A percentile compares a stretch with the other conserved stretches of the same genome.
phyloP scores from a whole-genome alignment of 164 flowering plant genomes.

The Liquidambar formosana region DNA sequence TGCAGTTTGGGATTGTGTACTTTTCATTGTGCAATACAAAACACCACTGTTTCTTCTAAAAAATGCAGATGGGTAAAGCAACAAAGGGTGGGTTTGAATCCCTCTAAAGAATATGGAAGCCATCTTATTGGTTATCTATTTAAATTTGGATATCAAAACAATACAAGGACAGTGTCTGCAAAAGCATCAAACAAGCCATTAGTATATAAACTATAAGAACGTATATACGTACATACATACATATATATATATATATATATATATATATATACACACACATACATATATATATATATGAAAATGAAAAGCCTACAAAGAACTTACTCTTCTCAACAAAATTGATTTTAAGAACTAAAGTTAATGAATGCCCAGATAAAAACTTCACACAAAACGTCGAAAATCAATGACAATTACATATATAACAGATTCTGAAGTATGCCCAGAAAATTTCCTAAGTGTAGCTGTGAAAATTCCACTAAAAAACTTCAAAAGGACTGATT shows the following conservation, averaged over 20 bases:
- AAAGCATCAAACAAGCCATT: slow-evolving; percentile 1
- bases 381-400: neutral
- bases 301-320: too few species aligned
- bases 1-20: slow-evolving; percentile 38
- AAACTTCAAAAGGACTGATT: neutral
- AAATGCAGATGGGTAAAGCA: slow-evolving; percentile 36
- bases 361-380: neutral
- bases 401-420: neutral
- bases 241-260: slow-evolving; percentile 4
- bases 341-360: neutral
- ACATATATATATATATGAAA: too few species aligned
- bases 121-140: slow-evolving; percentile 29
- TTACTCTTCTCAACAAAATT: neutral
- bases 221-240: neutral
- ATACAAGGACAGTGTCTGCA: neutral
- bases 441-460: neutral
- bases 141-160: slow-evolving; percentile 5
- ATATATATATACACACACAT: too few species aligned
- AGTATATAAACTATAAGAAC: neutral
- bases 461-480: neutral
- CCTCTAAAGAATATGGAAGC: slow-evolving; percentile 61
- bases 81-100: slow-evolving; percentile 35
- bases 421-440: neutral
- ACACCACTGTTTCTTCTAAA: slow-evolving; percentile 38
- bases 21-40: slow-evolving; percentile 45